These are phyloP conservation scores for Buxus sempervirens DNA, from an alignment of 164 flowering plant genomes.

Conservation along the genomic window DNA sequence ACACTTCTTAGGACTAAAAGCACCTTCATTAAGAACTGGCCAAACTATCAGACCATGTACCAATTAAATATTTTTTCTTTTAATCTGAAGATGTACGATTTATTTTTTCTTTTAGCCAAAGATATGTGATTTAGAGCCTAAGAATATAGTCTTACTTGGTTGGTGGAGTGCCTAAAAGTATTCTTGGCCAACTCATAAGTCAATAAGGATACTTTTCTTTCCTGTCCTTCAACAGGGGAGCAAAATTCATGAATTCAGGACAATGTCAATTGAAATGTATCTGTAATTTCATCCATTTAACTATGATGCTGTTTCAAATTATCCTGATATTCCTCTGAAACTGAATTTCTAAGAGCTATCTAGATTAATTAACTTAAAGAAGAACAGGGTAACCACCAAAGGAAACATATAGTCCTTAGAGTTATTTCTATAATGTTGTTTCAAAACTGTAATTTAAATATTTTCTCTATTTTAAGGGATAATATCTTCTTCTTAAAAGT, in stretches of 20 bases:
- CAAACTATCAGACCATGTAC: not conserved
- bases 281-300: not conserved
- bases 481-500: not conserved
- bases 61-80: too few relatives aligned
- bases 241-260: not conserved
- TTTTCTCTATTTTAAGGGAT: not conserved
- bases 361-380: too few relatives aligned
- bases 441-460: not conserved
- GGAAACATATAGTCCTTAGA: not conserved
- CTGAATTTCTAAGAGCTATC: not conserved
- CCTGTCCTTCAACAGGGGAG: not conserved
- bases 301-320: not conserved
- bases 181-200: not conserved
- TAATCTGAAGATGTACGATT: too few relatives aligned
- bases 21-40: not conserved
- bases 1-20: not conserved
- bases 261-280: not conserved
- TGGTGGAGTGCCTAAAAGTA: not conserved
- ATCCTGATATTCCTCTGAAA: not conserved
- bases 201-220: not conserved
- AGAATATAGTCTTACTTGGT: not conserved
- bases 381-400: not conserved
- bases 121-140: not conserved
- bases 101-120: too few relatives aligned
- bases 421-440: not conserved